A percentile compares a stretch with the other conserved stretches of the same genome.
Evolutionary conservation across 345 rosid species (phyloP).

Genomic region (Cardiospermum halicacabum): DNA sequence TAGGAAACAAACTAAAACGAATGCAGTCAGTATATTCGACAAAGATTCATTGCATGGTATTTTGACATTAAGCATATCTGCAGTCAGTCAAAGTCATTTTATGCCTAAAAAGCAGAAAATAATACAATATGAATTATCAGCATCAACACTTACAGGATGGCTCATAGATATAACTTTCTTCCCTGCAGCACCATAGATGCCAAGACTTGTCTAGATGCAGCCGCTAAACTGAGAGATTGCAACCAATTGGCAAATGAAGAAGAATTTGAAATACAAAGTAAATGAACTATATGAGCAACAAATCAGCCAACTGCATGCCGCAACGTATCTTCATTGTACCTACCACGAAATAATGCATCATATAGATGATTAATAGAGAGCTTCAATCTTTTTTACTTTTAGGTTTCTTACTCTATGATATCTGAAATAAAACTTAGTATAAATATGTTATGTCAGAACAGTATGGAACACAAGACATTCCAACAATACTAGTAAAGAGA

Average conservation of each 20-base stretch:
- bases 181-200: not conserved
- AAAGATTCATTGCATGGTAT: not conserved
- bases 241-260: not conserved
- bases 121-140: not conserved
- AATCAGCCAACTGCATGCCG: not conserved
- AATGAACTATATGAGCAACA: not conserved
- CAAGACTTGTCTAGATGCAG: not conserved
- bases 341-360: not conserved
- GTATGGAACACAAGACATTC: not conserved
- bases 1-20: not conserved
- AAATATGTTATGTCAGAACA: not conserved
- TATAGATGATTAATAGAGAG: not conserved
- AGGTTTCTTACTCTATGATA: not conserved
- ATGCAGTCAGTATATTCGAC: not conserved
- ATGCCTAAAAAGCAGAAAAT: not conserved
- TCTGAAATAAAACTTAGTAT: not conserved
- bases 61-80: not conserved
- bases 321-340: conserved; percentile 1
- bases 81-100: not conserved
- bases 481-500: not conserved
- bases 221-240: not conserved
- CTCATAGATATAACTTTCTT: not conserved
- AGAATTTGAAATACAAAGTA: not conserved
- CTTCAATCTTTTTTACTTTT: not conserved
- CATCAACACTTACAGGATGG: not conserved